Conservation (phyloP, 441 rosid species). For the Gossypium gossypioides region DNA sequence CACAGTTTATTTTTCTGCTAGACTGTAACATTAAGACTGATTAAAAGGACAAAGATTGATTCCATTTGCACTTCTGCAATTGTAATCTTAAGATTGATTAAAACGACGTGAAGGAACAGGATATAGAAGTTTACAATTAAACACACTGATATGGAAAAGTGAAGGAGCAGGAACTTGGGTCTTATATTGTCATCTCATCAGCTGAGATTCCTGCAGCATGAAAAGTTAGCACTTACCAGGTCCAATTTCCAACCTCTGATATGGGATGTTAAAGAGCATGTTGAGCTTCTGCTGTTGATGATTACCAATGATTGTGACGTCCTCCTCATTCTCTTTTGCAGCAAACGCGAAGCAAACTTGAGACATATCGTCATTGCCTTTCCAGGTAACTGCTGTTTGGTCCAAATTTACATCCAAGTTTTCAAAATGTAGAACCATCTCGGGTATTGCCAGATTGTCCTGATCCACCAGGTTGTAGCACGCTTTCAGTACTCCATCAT, state of each 20-base stretch:
- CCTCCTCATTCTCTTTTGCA: neutral
- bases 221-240: neutral
- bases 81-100: too few species aligned
- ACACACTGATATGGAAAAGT: too few species aligned
- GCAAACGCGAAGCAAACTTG: constrained; percentile 27
- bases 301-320: constrained; percentile 23
- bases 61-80: too few species aligned
- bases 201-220: neutral
- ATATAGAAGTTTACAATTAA: too few species aligned
- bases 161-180: too few species aligned
- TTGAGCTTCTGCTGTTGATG: constrained; percentile 19
- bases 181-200: neutral
- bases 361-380: neutral
- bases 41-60: too few species aligned
- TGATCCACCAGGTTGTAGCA: constrained; percentile 23
- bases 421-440: constrained; percentile 21
- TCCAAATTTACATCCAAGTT: constrained; percentile 17
- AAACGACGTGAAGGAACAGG: too few species aligned
- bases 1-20: too few species aligned
- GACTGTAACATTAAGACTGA: too few species aligned
- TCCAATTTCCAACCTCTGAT: constrained; percentile 9
- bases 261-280: neutral
- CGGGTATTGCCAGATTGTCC: neutral
- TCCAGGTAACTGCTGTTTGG: constrained; percentile 11
- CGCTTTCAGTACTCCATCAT: constrained; percentile 8